Evolutionary conservation across 148 eudicot genomes (phyloP).

Genomic region (Fallopia convolvulus): DNA sequence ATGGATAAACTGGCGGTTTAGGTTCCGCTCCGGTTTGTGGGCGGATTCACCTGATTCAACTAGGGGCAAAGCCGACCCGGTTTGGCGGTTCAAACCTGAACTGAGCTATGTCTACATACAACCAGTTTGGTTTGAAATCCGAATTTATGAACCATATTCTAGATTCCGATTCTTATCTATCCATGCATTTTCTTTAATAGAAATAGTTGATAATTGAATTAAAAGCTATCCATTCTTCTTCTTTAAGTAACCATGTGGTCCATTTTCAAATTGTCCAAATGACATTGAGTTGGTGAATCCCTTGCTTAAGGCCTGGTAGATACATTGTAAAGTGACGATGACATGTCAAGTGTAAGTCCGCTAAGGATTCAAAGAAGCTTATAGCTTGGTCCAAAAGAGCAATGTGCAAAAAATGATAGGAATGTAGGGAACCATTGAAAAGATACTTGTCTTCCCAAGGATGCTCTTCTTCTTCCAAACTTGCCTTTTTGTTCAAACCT

Average conservation of each 20-base stretch:
- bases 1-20: too few species aligned
- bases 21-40: too few species aligned
- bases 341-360: constrained; percentile 15
- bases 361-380: constrained; percentile 13
- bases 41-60: too few species aligned
- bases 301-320: background rate
- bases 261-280: background rate
- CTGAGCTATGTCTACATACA: too few species aligned
- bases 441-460: constrained; percentile 83
- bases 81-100: too few species aligned
- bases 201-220: background rate
- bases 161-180: background rate
- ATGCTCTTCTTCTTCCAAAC: constrained; percentile 48
- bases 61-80: too few species aligned
- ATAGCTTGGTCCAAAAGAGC: constrained; percentile 47
- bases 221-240: background rate
- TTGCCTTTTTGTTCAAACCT: constrained; percentile 74
- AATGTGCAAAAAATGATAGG: constrained; percentile 36
- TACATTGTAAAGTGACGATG: constrained; percentile 29
- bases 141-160: background rate
- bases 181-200: background rate
- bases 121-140: background rate
- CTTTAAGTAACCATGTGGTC: background rate
- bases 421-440: constrained; percentile 56
- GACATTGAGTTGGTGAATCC: background rate